phyloP scores from a whole-genome alignment of 2,329 filamentous ascomycete species.

The Fusarium cyanostomum region DNA sequence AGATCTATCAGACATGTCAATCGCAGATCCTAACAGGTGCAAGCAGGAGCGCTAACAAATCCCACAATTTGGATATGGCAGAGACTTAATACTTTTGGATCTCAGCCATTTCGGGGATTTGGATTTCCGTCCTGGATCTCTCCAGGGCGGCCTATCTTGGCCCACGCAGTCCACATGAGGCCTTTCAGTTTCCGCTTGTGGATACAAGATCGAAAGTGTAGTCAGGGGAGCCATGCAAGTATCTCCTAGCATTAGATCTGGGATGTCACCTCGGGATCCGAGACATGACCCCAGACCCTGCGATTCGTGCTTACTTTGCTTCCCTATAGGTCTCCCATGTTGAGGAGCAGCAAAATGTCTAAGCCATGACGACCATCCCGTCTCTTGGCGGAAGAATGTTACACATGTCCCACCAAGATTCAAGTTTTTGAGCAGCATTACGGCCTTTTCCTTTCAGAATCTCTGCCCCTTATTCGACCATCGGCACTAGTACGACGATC shows the following conservation, averaged over 20 bases:
- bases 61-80: background rate
- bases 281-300: background rate
- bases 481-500: background rate
- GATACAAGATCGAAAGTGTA: background rate
- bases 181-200: background rate
- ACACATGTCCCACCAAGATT: background rate
- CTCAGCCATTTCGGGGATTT: background rate
- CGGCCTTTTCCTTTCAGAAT: background rate
- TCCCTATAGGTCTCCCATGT: background rate
- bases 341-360: too few species aligned
- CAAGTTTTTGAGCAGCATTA: background rate
- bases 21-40: background rate
- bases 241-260: background rate
- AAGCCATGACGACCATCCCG: too few species aligned
- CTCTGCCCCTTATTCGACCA: background rate
- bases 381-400: too few species aligned
- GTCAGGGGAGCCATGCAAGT: background rate
- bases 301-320: background rate
- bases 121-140: background rate
- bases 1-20: background rate
- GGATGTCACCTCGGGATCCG: background rate
- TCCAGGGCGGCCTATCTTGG: too few species aligned
- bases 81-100: background rate
- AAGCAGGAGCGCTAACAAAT: background rate
- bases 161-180: background rate